Base-by-base conservation (phyloP, 208 protist genomes). In the Kentomonas sorsogonicus region DNA sequence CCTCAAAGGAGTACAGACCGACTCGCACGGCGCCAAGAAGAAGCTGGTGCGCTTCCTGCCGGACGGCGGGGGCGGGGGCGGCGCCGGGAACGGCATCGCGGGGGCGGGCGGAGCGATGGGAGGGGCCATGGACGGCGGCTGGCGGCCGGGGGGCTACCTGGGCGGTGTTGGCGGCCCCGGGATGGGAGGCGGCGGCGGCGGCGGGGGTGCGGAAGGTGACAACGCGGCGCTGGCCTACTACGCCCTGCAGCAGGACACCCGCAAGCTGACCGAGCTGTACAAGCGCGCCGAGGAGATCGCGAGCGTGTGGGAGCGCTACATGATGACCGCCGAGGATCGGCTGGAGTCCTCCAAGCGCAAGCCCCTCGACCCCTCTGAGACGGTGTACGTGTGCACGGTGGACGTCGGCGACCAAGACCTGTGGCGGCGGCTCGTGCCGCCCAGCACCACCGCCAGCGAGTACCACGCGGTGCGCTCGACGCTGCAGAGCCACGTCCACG, bases 271-370 rank as follows among this genome's bases (percentile, higher is more conserved):
- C 26, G 48, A 55, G 0, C 60, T 86, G 5, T 85, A 77, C 47
- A 55, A 65, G 4, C 77, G 77, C 29, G 52, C 69, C 15, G 69
- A 82, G 40, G 46, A 50, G 16, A 60, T 62, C 4, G 66, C 58
- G 20, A 81, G 69, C 2, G 72, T 65, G 43, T 66, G 90, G 7
- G 83, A 94, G 69, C 63, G 73, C 5, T 58, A 63, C 27, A 73
- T 56, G 27, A 91, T 94, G 83, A 69, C 80, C 40, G 52, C 51
- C 11, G 83, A 94, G 54, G 88, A 94, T 45, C 70, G 68, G 10
- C 92, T 83, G 47, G 64, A 78, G 54, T 33, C 81, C 13, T 56
- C 64, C 29, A 72, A 82, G 48, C 63, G 75, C 36, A 74, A 78
- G 44, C 59, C 55, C 13, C 74, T 87, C 25, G 60, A 88, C 30